Base-by-base conservation (phyloP, 805 yeast genomes). In the Suhomyces faveliae region DNA sequence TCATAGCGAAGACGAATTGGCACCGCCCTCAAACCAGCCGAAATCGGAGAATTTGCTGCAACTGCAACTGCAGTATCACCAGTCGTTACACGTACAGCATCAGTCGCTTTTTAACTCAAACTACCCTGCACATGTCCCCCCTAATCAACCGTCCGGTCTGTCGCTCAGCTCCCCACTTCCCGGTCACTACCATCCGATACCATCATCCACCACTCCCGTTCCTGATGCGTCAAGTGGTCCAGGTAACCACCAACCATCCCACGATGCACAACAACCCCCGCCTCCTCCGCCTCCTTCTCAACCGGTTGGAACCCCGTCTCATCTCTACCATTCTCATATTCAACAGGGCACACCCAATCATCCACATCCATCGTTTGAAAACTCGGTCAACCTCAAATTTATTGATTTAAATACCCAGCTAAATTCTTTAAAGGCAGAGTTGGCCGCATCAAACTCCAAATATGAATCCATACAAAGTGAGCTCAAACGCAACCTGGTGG, bases 401-500 rank as follows among this genome's bases (percentile, higher is more conserved):
- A 53, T 62, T 17, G 83, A 79, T 40, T 56, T 78, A 40, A 65
- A 68, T 29, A 70, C 67, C 50, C 60, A 62, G 43, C 57, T 70
- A 39, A 68, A 67, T 40, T 60, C 63, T 2, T 55, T 79, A 49
- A 67, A 70, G 51, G 69, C 67, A 47, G 79, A 76, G 40, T 71
- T 77, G 55, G 67, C 69, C 10, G 61, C 66, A 33, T 58, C 81
- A 39, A 73, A 71, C 39, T 56, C 71, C 12, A 68, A 75, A 45
- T 77, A 77, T 56, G 85, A 81, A 23, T 55, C 70, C 9, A 70
- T 81, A 5, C 60, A 66, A 25, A 78, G 75, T 4, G 82, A 80
- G 42, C 56, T 79, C 48, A 73, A 75, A 30, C 69, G 71, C 46
- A 71, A 78, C 13, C 81, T 80, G 55, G 56, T 71, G 46, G 89